These are phyloP conservation scores for Pilatotrama ljubarskyi DNA, from an alignment of 768 basidiomycete genomes.

Conservation along the genomic window DNA sequence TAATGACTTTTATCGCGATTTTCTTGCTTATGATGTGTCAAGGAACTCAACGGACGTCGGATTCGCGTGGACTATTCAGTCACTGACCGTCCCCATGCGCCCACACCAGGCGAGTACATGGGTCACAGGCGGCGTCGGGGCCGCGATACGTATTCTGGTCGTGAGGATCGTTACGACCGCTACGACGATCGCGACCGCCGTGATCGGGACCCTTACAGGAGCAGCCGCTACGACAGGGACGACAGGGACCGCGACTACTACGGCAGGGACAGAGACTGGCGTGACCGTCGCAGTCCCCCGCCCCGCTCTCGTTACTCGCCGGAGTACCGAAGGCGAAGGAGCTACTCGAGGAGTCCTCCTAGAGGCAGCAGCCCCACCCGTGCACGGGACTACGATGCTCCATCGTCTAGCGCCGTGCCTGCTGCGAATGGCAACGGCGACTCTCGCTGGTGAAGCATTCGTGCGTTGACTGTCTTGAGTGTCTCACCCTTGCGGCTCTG, in stretches of 20 bases:
- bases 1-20: not conserved
- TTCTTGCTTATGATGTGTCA: conserved; percentile 8
- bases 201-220: conserved; percentile 46
- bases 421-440: conserved; percentile 40
- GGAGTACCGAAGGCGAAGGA: conserved; percentile 72
- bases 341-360: conserved; percentile 80
- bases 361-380: conserved; percentile 60
- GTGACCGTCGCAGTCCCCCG: conserved; percentile 78
- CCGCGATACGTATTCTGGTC: conserved; percentile 40
- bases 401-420: conserved; percentile 33
- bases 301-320: conserved; percentile 70
- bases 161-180: conserved; percentile 38
- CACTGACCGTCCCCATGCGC: conserved; percentile 90
- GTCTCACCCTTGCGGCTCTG: conserved; percentile 24
- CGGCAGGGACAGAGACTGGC: conserved; percentile 77
- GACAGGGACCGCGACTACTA: conserved; percentile 53
- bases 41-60: conserved; percentile 94
- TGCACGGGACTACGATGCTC: conserved; percentile 48
- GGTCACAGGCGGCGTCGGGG: conserved; percentile 71
- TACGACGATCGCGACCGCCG: conserved; percentile 49
- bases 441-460: conserved; percentile 61
- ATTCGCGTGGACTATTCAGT: conserved; percentile 98
- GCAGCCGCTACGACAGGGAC: conserved; percentile 45
- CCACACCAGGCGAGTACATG: conserved; percentile 98
- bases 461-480: conserved; percentile 22